Percentiles rank a stretch among this genome's conserved stretches.
Conservation (phyloP, 2,329 filamentous ascomycete species). For the Sporothrix sp. region DNA sequence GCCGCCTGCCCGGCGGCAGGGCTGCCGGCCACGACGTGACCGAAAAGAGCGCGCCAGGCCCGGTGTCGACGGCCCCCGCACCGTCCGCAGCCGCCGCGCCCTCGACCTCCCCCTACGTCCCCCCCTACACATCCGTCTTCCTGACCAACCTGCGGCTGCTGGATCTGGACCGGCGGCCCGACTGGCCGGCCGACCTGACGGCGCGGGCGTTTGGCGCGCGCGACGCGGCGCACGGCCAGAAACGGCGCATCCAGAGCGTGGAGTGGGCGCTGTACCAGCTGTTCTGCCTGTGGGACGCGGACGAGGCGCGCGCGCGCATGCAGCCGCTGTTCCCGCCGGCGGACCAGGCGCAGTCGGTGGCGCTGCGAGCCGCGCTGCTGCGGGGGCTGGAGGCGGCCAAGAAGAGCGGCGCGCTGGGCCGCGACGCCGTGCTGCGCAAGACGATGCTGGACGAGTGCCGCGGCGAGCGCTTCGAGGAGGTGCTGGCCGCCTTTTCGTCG, state of each 20-base stretch:
- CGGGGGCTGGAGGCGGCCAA: constrained; percentile 76
- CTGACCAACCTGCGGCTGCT: constrained; percentile 76
- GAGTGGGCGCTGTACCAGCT: constrained; percentile 91
- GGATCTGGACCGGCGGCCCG: constrained; percentile 61
- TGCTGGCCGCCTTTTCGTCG: constrained; percentile 75
- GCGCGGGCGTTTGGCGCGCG: constrained; percentile 58
- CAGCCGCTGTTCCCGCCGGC: constrained; percentile 83
- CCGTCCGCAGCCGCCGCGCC: not conserved
- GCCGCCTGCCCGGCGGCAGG: constrained; percentile 18
- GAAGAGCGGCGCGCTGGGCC: constrained; percentile 72
- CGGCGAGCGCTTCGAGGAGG: constrained; percentile 79
- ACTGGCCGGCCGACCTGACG: constrained; percentile 68
- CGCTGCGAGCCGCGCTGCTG: constrained; percentile 75
- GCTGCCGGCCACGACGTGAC: not conserved
- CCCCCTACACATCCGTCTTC: constrained; percentile 55
- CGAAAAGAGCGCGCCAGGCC: not conserved
- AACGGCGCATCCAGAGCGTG: constrained; percentile 68
- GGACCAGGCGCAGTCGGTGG: constrained; percentile 83
- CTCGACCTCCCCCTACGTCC: not conserved
- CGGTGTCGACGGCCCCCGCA: not conserved
- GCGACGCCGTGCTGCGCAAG: constrained; percentile 74
- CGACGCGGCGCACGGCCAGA: constrained; percentile 62
- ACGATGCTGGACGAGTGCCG: constrained; percentile 96
- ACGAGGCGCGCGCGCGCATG: constrained; percentile 66
- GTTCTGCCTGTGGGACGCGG: constrained; percentile 72